Base-by-base conservation (phyloP, 352 stramenopile genomes). In the Pythium rishiriense region DNA sequence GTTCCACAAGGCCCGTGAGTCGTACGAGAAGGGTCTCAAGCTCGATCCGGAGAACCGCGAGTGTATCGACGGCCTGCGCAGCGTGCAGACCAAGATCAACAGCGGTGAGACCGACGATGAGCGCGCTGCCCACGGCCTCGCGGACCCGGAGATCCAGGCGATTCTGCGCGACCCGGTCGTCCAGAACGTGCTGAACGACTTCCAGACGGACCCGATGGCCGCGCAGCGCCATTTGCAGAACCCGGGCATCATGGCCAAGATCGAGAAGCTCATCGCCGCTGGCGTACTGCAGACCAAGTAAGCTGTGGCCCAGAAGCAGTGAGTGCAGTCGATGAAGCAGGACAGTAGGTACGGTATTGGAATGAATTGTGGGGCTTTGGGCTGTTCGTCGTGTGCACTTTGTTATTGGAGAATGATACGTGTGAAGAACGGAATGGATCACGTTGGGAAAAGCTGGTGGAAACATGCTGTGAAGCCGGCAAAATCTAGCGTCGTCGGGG, bases 251-350 rank as follows among this genome's bases (percentile, higher is more conserved):
- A 88, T 96, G 75, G 87, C 82, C 21, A 99, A 99, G 86, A 99
- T 99, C 68, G 87, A 99, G 69, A 99, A 99, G 78, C 85, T 99
- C 29, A 98, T 99, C 78, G 97, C 96, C 26, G 94, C 97, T 25
- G 98, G 98, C 60, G 88, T 99, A 58, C 70, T 99, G 51, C 95
- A 99, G 81, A 95, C 78, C 48, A 94, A 95, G 80, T 95, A 83
- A 79, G 28, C 28, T 3, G 33, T n/a, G n/a, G n/a, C n/a, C n/a
- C n/a, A n/a, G n/a, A n/a, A n/a, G n/a, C n/a, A n/a, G n/a, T n/a
- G n/a, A n/a, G n/a, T n/a, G n/a, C n/a, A n/a, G n/a, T n/a, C n/a
- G n/a, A n/a, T 39, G 33, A 14, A 39, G 33, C 33, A 39, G 33
- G 33, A 39, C 10, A 12, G 33, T 39, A 39, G 33, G 17, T 39